Evolutionary conservation across 2,329 filamentous ascomycete genomes (phyloP).

Genomic region (Lecanosticta acicola): DNA sequence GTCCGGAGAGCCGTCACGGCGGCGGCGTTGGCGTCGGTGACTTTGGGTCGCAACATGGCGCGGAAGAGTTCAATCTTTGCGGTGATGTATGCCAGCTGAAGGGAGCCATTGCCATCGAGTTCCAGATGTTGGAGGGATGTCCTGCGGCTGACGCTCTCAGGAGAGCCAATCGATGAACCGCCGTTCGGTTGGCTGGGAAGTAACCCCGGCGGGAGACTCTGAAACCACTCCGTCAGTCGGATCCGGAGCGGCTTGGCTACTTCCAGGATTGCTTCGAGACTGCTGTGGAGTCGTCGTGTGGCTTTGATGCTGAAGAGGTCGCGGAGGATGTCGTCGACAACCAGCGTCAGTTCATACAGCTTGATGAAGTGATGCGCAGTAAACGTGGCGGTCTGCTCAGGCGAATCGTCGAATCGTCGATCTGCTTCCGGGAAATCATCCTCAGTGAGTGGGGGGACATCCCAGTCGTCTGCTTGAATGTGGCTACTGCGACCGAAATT

Average conservation of each 20-base stretch:
- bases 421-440: conserved; percentile 40
- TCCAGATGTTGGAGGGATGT: conserved; percentile 34
- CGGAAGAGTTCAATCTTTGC: conserved; percentile 50
- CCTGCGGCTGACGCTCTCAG: conserved; percentile 12
- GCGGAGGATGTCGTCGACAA: conserved; percentile 48
- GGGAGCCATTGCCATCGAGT: conserved; percentile 41
- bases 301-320: conserved; percentile 32
- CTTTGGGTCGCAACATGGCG: conserved; percentile 42
- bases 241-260: conserved; percentile 47
- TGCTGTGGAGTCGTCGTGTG: conserved; percentile 41
- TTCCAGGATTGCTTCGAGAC: conserved; percentile 39
- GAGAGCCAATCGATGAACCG: conserved; percentile 12
- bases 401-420: conserved; percentile 9
- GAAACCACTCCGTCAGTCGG: conserved; percentile 46
- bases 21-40: conserved; percentile 24
- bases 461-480: conserved; percentile 52
- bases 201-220: conserved; percentile 38
- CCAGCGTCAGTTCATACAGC: conserved; percentile 47
- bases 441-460: conserved; percentile 42
- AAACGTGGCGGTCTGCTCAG: conserved; percentile 11
- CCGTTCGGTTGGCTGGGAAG: conserved; percentile 14
- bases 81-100: conserved; percentile 49
- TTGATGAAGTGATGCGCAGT: conserved; percentile 43
- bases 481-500: conserved; percentile 55
- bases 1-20: conserved; percentile 30